Percentiles rank a stretch among this genome's conserved stretches.
These are phyloP conservation scores for Fusarium temperatum DNA, from an alignment of 2,329 filamentous ascomycete species.

Conservation along the genomic window DNA sequence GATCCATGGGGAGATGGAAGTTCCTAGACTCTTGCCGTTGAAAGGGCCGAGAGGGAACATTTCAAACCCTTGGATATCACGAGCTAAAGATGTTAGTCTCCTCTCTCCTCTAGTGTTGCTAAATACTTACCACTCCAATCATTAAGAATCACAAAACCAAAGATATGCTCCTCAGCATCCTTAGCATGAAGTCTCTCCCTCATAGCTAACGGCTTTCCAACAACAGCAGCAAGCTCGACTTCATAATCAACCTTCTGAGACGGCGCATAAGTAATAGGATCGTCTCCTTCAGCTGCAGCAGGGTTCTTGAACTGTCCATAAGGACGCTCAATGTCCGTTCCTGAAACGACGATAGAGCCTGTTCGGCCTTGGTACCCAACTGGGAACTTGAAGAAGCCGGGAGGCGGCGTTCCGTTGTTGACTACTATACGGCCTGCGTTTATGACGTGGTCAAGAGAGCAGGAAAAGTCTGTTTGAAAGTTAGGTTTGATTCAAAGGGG, in stretches of 20 bases:
- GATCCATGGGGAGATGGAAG: constrained; percentile 69
- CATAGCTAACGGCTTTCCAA: constrained; percentile 52
- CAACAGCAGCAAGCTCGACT: constrained; percentile 55
- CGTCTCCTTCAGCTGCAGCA: neutral
- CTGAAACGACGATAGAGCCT: constrained; percentile 61
- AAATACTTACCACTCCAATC: constrained; percentile 63
- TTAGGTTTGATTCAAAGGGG: neutral
- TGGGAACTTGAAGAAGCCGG: constrained; percentile 59
- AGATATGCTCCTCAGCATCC: constrained; percentile 67
- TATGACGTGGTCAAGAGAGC: constrained; percentile 60
- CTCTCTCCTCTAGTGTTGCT: no score
- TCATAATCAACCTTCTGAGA: constrained; percentile 53
- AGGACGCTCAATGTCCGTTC: constrained; percentile 58
- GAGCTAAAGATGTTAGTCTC: constrained; percentile 47
- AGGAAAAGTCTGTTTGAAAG: constrained; percentile 59
- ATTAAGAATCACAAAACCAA: constrained; percentile 70
- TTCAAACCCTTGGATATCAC: constrained; percentile 70
- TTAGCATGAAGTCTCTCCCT: constrained; percentile 51
- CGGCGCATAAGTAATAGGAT: constrained; percentile 39
- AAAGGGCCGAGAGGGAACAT: constrained; percentile 70
- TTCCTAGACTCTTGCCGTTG: constrained; percentile 69
- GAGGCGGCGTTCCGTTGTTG: constrained; percentile 51
- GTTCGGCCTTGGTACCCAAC: constrained; percentile 64
- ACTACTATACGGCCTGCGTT: constrained; percentile 57
- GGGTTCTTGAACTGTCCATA: constrained; percentile 52